Conservation (phyloP, 2,329 filamentous ascomycete species). For the Venturia oleaginea region DNA sequence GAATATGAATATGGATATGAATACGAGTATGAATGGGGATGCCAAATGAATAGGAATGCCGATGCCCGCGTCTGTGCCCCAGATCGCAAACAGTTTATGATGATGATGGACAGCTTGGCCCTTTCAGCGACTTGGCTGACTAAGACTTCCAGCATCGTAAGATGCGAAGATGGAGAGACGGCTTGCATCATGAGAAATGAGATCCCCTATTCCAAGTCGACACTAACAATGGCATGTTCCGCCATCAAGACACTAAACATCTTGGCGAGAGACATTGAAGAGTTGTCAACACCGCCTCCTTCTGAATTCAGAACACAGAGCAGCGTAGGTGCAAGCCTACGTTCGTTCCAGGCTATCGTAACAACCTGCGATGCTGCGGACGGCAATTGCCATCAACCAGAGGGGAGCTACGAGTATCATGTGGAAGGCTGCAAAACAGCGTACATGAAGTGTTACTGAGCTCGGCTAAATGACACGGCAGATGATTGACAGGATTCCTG, state of each 20-base stretch:
- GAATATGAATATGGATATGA: no score
- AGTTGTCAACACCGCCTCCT: background rate
- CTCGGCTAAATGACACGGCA: background rate
- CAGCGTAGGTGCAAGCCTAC: background rate
- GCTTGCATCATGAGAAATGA: background rate
- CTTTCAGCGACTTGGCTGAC: background rate
- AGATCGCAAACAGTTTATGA: background rate
- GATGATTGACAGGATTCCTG: background rate
- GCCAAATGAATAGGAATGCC: no score
- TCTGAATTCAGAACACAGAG: background rate
- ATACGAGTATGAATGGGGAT: background rate
- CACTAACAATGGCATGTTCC: background rate
- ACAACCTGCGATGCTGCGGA: background rate
- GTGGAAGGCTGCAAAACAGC: background rate
- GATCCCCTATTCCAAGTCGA: background rate
- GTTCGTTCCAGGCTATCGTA: background rate
- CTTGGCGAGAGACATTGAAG: background rate
- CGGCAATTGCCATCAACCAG: background rate
- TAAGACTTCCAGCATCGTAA: no score
- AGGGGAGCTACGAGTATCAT: no score
- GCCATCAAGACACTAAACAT: background rate
- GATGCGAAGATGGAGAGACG: background rate
- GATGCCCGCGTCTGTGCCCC: no score
- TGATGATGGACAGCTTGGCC: background rate
- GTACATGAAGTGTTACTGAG: background rate